phyloP scores from a whole-genome alignment of 306 rosid genomes.

The Begonia peltatifolia region DNA sequence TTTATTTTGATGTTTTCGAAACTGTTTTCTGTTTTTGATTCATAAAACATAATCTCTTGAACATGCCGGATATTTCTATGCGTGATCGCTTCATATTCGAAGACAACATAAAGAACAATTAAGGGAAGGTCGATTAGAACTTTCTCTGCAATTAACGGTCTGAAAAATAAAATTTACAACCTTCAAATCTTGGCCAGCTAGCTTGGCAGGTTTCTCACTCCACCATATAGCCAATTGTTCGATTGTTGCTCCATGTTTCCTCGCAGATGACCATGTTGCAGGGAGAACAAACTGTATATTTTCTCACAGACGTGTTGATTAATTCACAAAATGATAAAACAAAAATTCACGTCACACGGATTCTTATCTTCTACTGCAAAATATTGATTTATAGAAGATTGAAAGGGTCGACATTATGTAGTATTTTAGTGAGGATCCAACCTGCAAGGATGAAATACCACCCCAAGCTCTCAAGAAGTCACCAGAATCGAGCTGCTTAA shows the following conservation, averaged over 20 bases:
- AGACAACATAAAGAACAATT: neutral
- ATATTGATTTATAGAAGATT: too few species aligned
- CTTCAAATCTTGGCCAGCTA: conserved; percentile 68
- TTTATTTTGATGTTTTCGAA: neutral
- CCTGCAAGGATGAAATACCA: conserved; percentile 89
- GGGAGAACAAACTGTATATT: conserved; percentile 67
- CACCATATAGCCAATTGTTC: conserved; percentile 77
- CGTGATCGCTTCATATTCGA: too few species aligned
- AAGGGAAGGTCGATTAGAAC: neutral
- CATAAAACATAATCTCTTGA: neutral
- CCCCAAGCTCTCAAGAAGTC: conserved; percentile 95
- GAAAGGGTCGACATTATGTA: too few species aligned
- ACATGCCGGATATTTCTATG: too few species aligned
- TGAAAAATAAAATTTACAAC: conserved; percentile 17
- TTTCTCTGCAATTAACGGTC: neutral
- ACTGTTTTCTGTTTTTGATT: neutral
- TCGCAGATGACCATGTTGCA: conserved; percentile 69
- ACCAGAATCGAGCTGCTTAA: conserved; percentile 71
- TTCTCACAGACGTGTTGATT: conserved; percentile 3
- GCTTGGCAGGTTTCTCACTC: conserved; percentile 79
- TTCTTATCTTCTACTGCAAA: too few species aligned
- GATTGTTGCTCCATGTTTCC: conserved; percentile 59
- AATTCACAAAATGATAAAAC: neutral
- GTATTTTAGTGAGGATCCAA: conserved; percentile 7
- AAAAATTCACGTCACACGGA: neutral